These are phyloP conservation scores for Leptographium lundbergii DNA, from an alignment of 2,329 filamentous ascomycete species.

Conservation along the genomic window DNA sequence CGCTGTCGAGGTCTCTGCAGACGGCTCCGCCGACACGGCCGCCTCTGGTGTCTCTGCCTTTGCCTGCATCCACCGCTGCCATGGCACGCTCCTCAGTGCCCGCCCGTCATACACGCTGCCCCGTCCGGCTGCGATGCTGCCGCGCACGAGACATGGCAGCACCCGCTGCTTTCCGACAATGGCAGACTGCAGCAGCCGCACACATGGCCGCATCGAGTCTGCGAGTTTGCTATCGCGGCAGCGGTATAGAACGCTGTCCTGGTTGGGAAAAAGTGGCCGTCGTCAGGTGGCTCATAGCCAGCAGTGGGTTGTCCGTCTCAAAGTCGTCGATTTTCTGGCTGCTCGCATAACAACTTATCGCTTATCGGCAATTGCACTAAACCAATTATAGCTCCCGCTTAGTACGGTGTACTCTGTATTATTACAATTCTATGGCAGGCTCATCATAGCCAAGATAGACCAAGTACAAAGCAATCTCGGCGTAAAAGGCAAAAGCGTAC, in stretches of 20 bases:
- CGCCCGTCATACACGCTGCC: background rate
- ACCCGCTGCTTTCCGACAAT: background rate
- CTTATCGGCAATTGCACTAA: background rate
- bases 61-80: background rate
- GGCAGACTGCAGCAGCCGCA: constrained; percentile 17
- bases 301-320: no score
- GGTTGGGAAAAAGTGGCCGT: background rate
- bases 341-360: no score
- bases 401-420: background rate
- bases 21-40: background rate
- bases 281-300: background rate
- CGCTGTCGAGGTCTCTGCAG: background rate
- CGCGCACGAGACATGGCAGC: background rate
- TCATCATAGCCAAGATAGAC: background rate
- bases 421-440: background rate
- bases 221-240: background rate
- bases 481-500: background rate
- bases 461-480: background rate
- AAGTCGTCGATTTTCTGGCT: no score
- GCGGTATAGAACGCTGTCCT: background rate
- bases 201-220: constrained; percentile 22
- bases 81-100: background rate
- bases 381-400: background rate
- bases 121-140: background rate
- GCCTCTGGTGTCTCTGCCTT: background rate